phyloP scores from a whole-genome alignment of 2,329 filamentous ascomycete genomes.

The Fonsecaea monophora region DNA sequence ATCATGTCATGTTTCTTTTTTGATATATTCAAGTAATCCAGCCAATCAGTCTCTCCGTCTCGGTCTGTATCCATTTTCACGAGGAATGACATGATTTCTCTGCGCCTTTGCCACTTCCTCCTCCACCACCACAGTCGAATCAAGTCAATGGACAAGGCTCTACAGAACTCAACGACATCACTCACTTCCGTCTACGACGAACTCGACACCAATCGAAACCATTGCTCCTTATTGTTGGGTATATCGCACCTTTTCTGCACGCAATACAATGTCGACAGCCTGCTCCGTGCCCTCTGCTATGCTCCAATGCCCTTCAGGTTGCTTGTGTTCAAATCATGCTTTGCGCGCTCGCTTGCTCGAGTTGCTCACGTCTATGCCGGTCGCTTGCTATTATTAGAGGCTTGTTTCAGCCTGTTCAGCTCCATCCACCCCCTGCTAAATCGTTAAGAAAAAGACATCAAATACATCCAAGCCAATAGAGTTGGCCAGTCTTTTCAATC shows the following conservation, averaged over 20 bases:
- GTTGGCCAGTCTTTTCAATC: background rate
- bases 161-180: no score
- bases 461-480: background rate
- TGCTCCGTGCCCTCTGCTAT: background rate
- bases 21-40: background rate
- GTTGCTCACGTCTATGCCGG: background rate
- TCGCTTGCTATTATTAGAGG: slow-evolving; percentile 7
- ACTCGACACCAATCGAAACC: background rate
- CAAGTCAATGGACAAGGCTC: no score
- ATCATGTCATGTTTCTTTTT: no score
- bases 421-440: background rate
- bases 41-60: background rate
- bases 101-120: background rate
- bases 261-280: background rate
- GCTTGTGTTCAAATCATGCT: slow-evolving; percentile 1
- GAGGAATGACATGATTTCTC: background rate
- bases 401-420: background rate
- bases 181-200: background rate
- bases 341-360: background rate
- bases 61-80: background rate
- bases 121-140: no score
- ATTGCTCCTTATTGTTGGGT: slow-evolving; percentile 1
- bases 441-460: slow-evolving; percentile 3
- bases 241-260: background rate
- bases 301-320: background rate